phyloP scores from a whole-genome alignment of 768 basidiomycete genomes.

The Xerocomellus amylosporus region DNA sequence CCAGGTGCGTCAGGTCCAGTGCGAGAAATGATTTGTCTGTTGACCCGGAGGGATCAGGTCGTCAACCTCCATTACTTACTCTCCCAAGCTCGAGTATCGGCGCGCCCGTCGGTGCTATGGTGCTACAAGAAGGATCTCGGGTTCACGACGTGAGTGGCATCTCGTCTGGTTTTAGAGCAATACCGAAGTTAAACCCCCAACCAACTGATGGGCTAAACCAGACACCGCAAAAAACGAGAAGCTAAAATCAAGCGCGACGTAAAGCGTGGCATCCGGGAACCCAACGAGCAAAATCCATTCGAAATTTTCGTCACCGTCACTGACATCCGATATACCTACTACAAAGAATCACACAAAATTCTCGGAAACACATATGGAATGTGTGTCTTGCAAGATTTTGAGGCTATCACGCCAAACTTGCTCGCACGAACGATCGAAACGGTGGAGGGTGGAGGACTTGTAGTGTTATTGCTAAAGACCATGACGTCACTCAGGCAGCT shows the following conservation, averaged over 20 bases:
- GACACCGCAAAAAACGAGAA: constrained; percentile 95
- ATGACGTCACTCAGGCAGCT: constrained; percentile 92
- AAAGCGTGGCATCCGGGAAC: constrained; percentile 89
- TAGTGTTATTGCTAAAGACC: constrained; percentile 88
- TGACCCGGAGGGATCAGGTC: constrained; percentile 44
- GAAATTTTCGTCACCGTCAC: constrained; percentile 99
- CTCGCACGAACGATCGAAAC: constrained; percentile 97
- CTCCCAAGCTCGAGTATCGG: constrained; percentile 86
- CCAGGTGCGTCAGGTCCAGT: constrained; percentile 55
- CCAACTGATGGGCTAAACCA: constrained; percentile 25
- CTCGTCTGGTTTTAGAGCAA: background rate
- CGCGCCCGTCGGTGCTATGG: constrained; percentile 91
- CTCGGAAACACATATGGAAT: constrained; percentile 98
- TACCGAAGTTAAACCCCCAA: background rate
- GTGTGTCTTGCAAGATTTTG: constrained; percentile 96
- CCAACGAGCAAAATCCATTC: constrained; percentile 95
- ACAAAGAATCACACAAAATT: constrained; percentile 96
- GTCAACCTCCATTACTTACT: constrained; percentile 96
- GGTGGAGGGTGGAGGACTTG: constrained; percentile 90
- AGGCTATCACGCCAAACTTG: constrained; percentile 96
- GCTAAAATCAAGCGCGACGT: constrained; percentile 96
- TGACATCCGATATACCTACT: constrained; percentile 98
- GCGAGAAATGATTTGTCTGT: background rate
- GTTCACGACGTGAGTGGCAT: constrained; percentile 73
- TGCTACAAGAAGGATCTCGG: constrained; percentile 99